Conservation (phyloP, 371 early-diverging fungal species). For the Lichtheimia ramosa region DNA sequence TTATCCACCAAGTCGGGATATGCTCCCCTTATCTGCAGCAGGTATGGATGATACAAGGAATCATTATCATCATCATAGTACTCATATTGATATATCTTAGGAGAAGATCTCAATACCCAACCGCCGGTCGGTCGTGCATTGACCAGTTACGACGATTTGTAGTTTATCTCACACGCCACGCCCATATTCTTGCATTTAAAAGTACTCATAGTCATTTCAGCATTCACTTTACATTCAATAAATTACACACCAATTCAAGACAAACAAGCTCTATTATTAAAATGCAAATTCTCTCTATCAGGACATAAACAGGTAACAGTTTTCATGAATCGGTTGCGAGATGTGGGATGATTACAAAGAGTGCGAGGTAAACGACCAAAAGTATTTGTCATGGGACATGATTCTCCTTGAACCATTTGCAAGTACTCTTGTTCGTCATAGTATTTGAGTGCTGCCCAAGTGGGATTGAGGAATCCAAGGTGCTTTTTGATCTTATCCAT, state of each 20-base stretch:
- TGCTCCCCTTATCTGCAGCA: slow-evolving; percentile 10
- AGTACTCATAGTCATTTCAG: no score
- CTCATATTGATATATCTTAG: neutral
- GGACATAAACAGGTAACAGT: neutral
- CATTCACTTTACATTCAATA: neutral
- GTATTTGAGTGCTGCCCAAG: slow-evolving; percentile 33
- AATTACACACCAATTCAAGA: neutral
- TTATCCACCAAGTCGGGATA: slow-evolving; percentile 15
- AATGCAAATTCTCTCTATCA: neutral
- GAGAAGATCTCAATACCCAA: slow-evolving; percentile 6
- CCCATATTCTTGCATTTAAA: neutral
- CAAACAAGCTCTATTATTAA: neutral
- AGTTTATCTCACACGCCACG: slow-evolving; percentile 8
- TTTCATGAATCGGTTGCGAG: neutral
- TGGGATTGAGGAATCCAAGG: slow-evolving; percentile 24
- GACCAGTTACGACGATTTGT: slow-evolving; percentile 41
- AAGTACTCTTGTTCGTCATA: slow-evolving; percentile 31
- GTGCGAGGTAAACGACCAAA: slow-evolving; percentile 21
- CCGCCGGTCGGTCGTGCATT: slow-evolving; percentile 23
- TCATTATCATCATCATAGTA: no score
- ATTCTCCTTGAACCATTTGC: slow-evolving; percentile 28
- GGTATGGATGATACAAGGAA: neutral
- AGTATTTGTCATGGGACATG: slow-evolving; percentile 4
- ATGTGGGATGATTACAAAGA: neutral
- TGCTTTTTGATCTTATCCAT: slow-evolving; percentile 17